A percentile compares a stretch with the other conserved stretches of the same genome.
phyloP scores from a whole-genome alignment of 2,329 filamentous ascomycete species.

The Coleophoma crateriformis region DNA sequence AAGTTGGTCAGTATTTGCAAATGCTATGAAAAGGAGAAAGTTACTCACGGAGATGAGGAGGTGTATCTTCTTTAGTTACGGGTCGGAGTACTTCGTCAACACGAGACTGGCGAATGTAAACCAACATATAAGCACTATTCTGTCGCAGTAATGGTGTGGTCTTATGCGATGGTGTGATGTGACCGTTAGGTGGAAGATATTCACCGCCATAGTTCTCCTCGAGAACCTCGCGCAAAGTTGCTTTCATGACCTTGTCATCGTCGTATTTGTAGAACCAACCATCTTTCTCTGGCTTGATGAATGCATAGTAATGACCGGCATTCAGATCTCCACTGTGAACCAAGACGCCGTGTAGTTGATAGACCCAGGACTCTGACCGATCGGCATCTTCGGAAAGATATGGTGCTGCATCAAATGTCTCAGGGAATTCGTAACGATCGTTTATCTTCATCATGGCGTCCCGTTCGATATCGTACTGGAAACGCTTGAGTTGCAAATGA shows the following conservation, averaged over 20 bases:
- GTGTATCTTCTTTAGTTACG: conserved; percentile 73
- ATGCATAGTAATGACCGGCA: conserved; percentile 97
- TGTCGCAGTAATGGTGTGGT: conserved; percentile 56
- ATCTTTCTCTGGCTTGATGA: conserved; percentile 87
- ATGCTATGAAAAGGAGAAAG: neutral
- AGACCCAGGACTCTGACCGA: conserved; percentile 81
- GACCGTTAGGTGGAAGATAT: conserved; percentile 47
- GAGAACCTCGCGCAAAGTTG: conserved; percentile 82
- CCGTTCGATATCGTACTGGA: conserved; percentile 93
- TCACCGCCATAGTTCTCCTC: conserved; percentile 97
- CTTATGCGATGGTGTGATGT: conserved; percentile 43
- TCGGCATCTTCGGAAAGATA: conserved; percentile 86
- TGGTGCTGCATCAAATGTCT: conserved; percentile 75
- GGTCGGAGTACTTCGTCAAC: conserved; percentile 77
- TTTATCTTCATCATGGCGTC: conserved; percentile 99
- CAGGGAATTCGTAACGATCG: conserved; percentile 84
- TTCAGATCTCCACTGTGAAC: conserved; percentile 97
- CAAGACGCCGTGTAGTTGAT: conserved; percentile 89
- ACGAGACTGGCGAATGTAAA: conserved; percentile 85
- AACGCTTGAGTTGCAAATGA: conserved; percentile 92
- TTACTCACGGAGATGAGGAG: conserved; percentile 67
- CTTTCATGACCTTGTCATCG: conserved; percentile 93
- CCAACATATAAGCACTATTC: conserved; percentile 96
- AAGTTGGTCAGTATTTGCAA: conserved; percentile 17
- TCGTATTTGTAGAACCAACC: conserved; percentile 97